Conservation (phyloP, 495 filamentous ascomycete genomes). For the Parathielavia appendiculata region DNA sequence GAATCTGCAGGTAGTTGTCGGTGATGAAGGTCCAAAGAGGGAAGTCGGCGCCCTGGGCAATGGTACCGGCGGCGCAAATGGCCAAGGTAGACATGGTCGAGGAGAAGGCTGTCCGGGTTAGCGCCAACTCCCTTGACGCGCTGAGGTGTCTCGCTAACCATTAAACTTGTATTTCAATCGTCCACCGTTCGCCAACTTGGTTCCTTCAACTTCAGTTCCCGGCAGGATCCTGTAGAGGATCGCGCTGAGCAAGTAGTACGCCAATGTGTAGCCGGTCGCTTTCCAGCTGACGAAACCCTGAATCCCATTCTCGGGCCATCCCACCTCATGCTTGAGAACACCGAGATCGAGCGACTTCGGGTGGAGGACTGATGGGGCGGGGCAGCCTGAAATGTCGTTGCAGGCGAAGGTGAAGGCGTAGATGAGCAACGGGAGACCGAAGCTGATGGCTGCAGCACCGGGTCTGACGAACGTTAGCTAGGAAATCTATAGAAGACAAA, state of each 20-base stretch:
- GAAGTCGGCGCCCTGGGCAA: constrained; percentile 73
- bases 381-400: constrained; percentile 90
- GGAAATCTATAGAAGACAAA: background rate
- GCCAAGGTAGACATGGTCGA: constrained; percentile 66
- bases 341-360: constrained; percentile 67
- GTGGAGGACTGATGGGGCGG: constrained; percentile 74
- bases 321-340: constrained; percentile 67
- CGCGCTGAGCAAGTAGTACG: constrained; percentile 75
- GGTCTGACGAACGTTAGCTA: constrained; percentile 45
- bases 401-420: constrained; percentile 78
- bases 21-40: constrained; percentile 87
- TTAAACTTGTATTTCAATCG: constrained; percentile 87
- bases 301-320: constrained; percentile 68
- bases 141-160: constrained; percentile 44
- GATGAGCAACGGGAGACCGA: constrained; percentile 69
- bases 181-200: constrained; percentile 63
- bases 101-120: constrained; percentile 57
- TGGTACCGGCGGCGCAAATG: constrained; percentile 65
- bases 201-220: constrained; percentile 65
- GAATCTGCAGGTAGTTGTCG: constrained; percentile 80
- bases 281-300: constrained; percentile 57
- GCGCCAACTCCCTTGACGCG: background rate
- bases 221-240: constrained; percentile 74
- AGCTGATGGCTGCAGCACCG: constrained; percentile 66
- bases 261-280: constrained; percentile 60